Evolutionary conservation across 1,284 basidiomycete genomes (phyloP), one percentile per base, ranked within the genome.

Genomic region (Athelia psychrophila): DNA sequence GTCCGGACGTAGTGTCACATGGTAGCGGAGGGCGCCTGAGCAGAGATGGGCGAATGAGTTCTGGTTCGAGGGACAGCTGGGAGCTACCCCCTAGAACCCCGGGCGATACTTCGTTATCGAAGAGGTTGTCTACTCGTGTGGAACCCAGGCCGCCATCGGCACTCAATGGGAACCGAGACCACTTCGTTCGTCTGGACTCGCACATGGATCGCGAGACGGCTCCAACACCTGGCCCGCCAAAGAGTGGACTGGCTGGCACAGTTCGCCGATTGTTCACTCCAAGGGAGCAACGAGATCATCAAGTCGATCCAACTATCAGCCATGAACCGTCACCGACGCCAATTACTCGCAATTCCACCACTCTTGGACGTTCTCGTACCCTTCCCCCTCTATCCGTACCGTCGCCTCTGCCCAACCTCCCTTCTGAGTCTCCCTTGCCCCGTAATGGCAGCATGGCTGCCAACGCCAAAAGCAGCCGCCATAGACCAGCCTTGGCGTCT

Each of bases 301-400:
- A 68, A 45, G 54, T 64, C 50, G 42, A 56, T 10, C 48, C 42
- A 54, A 48, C 51, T 53, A 18, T 32, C 52, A 4, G 50, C 49
- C 75, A 81, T 54, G 86, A 87, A 15, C 84, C 85, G 0, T 86
- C 85, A 2, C 85, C 86, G 0, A 85, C 84, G 0, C 85, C 84
- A 33, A 71, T 69, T 3, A 70, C 81, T 8, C 72, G 83, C 38
- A 67, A 66, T 48, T 58, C 60, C 49, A 56, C 63, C 25, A 59
- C 56, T 16, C 56, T 62, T 2, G 74, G 75, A 20, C 71, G 73
- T 25, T 64, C 67, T 22, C 72, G 71, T 47, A 63, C 71, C 1
- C 63, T 82, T 3, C 76, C 80, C 1, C 64, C 77, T 4, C 61
- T 86, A 23, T 58, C 75, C 3, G 78, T 84, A 3, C 79, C 85